A percentile compares a stretch with the other conserved stretches of the same genome.
phyloP scores from a whole-genome alignment of 441 rosid genomes.

The Gossypium laxum region DNA sequence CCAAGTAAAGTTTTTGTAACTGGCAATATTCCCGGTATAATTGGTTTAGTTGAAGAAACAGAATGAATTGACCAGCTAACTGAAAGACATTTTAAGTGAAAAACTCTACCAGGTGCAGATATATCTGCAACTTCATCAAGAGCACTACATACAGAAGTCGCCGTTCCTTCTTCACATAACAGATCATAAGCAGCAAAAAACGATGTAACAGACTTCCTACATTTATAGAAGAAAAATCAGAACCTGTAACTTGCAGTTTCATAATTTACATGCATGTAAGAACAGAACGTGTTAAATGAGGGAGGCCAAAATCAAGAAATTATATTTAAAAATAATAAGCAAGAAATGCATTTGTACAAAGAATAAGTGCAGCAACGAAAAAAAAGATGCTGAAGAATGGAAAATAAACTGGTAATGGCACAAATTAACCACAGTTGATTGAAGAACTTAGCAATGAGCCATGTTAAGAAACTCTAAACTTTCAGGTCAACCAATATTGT shows the following conservation, averaged over 20 bases:
- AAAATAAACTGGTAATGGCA: not conserved
- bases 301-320: not conserved
- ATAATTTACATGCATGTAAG: not conserved
- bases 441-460: not conserved
- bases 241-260: conserved; percentile 9
- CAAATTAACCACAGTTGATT: not conserved
- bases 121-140: conserved; percentile 85
- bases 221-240: conserved; percentile 25
- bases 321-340: not conserved
- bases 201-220: conserved; percentile 73
- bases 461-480: conserved; percentile 2
- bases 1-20: not conserved
- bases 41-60: not conserved
- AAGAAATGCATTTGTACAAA: not conserved
- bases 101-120: conserved; percentile 64
- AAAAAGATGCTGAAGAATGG: not conserved
- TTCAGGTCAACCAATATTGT: conserved; percentile 4
- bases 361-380: not conserved
- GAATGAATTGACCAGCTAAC: not conserved
- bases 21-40: not conserved
- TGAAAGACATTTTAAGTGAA: conserved; percentile 1
- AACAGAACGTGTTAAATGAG: not conserved
- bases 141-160: conserved; percentile 75
- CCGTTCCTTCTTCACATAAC: conserved; percentile 86
- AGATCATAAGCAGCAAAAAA: conserved; percentile 80